Base-by-base conservation (phyloP, 2,329 filamentous ascomycete genomes). In the Diaporthe sp. region DNA sequence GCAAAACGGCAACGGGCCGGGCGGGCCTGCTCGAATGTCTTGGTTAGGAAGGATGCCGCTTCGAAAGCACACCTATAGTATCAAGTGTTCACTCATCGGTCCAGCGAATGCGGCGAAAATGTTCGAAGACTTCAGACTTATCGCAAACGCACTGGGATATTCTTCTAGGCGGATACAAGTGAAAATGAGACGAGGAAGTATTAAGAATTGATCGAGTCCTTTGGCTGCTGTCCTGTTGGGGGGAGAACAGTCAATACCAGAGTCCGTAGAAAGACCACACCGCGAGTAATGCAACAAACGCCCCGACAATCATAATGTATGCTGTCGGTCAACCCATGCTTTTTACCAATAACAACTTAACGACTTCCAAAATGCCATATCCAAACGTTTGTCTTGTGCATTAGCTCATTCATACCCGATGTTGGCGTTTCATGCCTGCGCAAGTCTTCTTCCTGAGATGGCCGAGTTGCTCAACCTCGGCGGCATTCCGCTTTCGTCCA, bases 1-100 rank as follows among this genome's bases (percentile, higher is more conserved):
- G 64, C 64, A 54, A 68, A 68, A 33, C 2, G 64, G 64, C 45
- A 68, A 68, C n/a, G 9, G 19, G 50, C 64, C 64, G 64, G 30
- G n/a, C 15, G 15, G 30, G 8, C 57, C 33, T n/a, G 57, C 35
- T 28, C 7, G 4, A 25, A 15, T 35, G 42, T 52, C 64, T 68
- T 54, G 15, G 47, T 54, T 68, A 22, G 64, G 64, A 68, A 68
- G 25, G 13, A 38, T 2, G 45, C 64, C 64, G 64, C n/a, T 10
- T 13, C n/a, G n/a, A 38, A 54, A 7, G 7, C 17, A 22, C n/a
- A 19, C n/a, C 4, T 12, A 19, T 28, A 2, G 30, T 33, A 50
- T 35, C 28, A 35, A 10, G 30, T 15, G 5, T 13, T 7, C 10
- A 2, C 5, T 13, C 1, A 9, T 17, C 5, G 7, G 9, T 10